phyloP scores from a whole-genome alignment of 2,329 filamentous ascomycete species.

The Alternaria sp. region DNA sequence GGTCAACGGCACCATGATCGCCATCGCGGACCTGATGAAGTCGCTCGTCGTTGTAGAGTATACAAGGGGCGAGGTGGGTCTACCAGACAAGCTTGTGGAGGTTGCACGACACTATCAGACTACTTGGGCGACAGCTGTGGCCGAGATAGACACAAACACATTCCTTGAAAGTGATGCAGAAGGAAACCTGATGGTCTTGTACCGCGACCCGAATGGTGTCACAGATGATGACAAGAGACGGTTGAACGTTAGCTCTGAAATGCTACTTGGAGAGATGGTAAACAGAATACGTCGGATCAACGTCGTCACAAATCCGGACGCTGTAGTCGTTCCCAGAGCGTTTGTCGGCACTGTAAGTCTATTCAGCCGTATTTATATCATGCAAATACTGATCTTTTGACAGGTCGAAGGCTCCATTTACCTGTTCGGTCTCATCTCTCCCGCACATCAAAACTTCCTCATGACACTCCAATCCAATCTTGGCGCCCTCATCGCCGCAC shows the following conservation, averaged over 20 bases:
- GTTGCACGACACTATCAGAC: constrained; percentile 82
- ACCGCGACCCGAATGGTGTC: constrained; percentile 74
- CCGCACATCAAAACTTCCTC: constrained; percentile 77
- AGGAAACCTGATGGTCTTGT: constrained; percentile 85
- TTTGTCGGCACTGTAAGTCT: constrained; percentile 84
- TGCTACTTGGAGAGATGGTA: constrained; percentile 90
- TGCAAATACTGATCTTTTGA: constrained; percentile 18
- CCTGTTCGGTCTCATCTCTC: constrained; percentile 81
- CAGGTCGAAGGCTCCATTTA: constrained; percentile 92
- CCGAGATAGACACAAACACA: constrained; percentile 73
- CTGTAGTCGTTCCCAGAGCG: constrained; percentile 78
- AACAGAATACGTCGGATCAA: constrained; percentile 83
- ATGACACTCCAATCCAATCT: constrained; percentile 81
- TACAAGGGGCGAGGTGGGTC: constrained; percentile 63
- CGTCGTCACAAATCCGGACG: constrained; percentile 69
- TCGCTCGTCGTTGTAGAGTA: constrained; percentile 83
- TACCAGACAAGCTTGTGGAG: constrained; percentile 73
- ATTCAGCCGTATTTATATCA: background rate
- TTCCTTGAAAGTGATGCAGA: constrained; percentile 88
- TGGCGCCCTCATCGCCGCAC: constrained; percentile 69
- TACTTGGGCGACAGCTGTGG: constrained; percentile 81
- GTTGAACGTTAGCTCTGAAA: constrained; percentile 78
- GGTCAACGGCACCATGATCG: constrained; percentile 77
- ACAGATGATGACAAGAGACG: constrained; percentile 75
- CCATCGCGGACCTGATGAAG: constrained; percentile 93